Evolutionary conservation across 2,329 filamentous ascomycete genomes (phyloP), one percentile per base, ranked within the genome.

Genomic region (Fusarium buharicum): DNA sequence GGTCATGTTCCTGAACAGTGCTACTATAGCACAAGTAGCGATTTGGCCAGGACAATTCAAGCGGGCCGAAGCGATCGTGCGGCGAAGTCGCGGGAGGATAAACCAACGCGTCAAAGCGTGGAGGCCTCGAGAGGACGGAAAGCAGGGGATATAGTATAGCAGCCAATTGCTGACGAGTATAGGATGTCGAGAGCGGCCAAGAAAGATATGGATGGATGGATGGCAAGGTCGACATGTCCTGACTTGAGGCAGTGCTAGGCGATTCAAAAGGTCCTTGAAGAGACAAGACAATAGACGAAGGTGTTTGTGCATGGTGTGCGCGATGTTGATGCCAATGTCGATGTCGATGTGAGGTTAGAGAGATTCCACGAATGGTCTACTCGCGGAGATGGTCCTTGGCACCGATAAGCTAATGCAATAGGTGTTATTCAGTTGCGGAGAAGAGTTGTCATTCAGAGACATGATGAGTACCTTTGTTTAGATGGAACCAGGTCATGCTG

Each of bases 11-110:
- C 48, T 62, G 45, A 38, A 18, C 49, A 37, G 55, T 48, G 30
- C 27, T 17, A 14, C 12, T 39, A 50, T 41, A 40, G 45, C n/a
- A 47, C 20, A 40, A 24, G 24, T 9, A 47, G 34, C 18, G 13
- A 43, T 33, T 24, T 20, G 20, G 39, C 38, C 4, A 31, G 44
- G 30, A 50, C 54, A 50, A 60, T 61, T 49, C 40, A 24, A n/a
- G 41, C 66, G 66, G 66, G 61, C 61, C 66, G 55, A 69, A 63
- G 55, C 53, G 60, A 54, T 57, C 40, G 8, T 56, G 55, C 31
- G 66, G 66, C 64, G 40, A 38, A 44, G 48, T 22, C 22, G 45
- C 39, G 52, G 52, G 34, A 39, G 16, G 38, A 59, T 47, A 28
- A 37, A 27, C 36, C 18, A 30, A 48, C 16, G 17, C 9, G 31